Evolutionary conservation across 805 yeast species (phyloP), one percentile per base, ranked within the genome.

Genomic region (Barnettozyma wickerhamii): DNA sequence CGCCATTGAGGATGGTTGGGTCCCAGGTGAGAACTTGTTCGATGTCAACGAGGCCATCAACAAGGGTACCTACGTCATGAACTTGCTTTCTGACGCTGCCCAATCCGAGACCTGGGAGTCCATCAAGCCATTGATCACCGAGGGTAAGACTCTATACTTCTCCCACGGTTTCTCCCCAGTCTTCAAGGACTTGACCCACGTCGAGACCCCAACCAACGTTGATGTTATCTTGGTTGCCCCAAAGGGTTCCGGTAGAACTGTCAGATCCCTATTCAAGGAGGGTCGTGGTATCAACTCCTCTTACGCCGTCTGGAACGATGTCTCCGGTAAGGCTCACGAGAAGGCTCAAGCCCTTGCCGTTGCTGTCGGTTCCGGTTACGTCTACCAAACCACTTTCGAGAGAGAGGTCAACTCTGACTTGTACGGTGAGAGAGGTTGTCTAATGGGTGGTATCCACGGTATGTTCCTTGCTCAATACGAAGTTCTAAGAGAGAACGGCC

Each of bases 381-480:
- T 93, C 60, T 93, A 93, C 88, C 88, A 93, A 78, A 93, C 99
- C 75, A 93, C 99, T 55, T 95, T 95, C 65, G 96, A 95, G 78
- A 89, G 83, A 75, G 99, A 93, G 77, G 99, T 93, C 65, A 88
- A 85, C 88, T 90, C 98, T 53, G 99, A 93, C 71, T 78, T 93
- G 66, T 93, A 93, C 78, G 99, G 99, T 76, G 99, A 93, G 81
- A 88, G 99, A 80, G 99, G 99, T 68, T 93, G 98, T 77, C 79
- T 93, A 60, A 93, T 91, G 99, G 99, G 98, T 70, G 98, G 98
- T 81, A 91, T 93, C 78, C 99, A 93, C 79, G 99, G 99, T 81
- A 93, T 93, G 98, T 93, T 93, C 93, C 81, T 93, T 65, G 99
- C 99, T 59, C 99, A 93, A 79, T 93, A 93, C 81, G 99, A 93